These are phyloP conservation scores for Fraxinus paxiana DNA, from an alignment of 305 asterid genomes.

Conservation along the genomic window DNA sequence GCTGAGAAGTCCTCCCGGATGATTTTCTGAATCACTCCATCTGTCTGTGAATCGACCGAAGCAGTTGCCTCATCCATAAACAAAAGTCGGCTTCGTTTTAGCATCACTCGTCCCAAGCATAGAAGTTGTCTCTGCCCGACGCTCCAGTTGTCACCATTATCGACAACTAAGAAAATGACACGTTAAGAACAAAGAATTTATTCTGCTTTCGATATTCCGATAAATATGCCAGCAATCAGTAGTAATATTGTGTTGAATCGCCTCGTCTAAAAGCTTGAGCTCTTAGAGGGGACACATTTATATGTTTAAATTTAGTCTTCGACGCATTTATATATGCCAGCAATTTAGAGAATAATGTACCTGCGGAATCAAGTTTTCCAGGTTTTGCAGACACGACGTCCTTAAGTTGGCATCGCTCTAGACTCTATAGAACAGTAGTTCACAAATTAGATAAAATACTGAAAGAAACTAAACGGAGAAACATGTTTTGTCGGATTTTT, in stretches of 20 bases:
- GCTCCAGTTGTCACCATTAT: conserved; percentile 95
- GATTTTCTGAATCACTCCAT: conserved; percentile 84
- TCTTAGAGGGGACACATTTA: background rate
- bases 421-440: conserved; percentile 46
- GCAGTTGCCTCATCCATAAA: conserved; percentile 99
- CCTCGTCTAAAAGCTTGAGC: background rate
- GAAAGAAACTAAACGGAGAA: background rate
- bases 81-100: conserved; percentile 68
- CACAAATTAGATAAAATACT: conserved; percentile 7
- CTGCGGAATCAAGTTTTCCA: conserved; percentile 75
- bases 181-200: background rate
- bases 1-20: conserved; percentile 80
- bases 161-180: conserved; percentile 43
- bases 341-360: conserved; percentile 24
- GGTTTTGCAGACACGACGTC: conserved; percentile 81
- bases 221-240: background rate
- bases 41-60: conserved; percentile 87
- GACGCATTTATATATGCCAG: background rate
- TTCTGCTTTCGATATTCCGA: background rate
- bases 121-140: conserved; percentile 96
- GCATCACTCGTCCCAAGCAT: conserved; percentile 92
- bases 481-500: background rate
- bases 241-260: background rate
- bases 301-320: background rate
- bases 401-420: conserved; percentile 91